These are phyloP conservation scores for Acacia confusa DNA, from an alignment of 306 rosid genomes.

Conservation along the genomic window DNA sequence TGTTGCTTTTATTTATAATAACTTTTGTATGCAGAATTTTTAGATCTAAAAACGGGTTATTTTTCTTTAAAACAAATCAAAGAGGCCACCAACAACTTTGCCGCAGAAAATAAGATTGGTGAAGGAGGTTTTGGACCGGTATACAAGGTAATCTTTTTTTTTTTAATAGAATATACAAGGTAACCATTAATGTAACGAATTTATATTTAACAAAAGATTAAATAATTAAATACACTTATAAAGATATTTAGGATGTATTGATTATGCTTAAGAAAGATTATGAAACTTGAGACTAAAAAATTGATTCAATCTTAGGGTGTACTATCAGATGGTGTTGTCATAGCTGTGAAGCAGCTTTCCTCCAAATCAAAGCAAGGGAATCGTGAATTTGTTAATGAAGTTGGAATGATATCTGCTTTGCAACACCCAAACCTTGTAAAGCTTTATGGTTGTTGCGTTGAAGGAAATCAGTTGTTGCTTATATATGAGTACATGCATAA, in stretches of 20 bases:
- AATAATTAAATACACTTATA: too few species aligned
- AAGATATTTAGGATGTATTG: background rate
- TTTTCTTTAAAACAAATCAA: slow-evolving; percentile 59
- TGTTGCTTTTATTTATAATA: too few species aligned
- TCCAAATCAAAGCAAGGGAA: slow-evolving; percentile 58
- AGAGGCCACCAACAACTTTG: slow-evolving; percentile 57
- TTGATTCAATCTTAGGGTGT: background rate
- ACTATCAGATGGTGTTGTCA: background rate
- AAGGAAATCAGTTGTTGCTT: background rate
- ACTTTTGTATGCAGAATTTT: slow-evolving; percentile 42
- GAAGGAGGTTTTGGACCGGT: background rate
- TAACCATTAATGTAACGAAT: background rate
- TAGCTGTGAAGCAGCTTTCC: background rate
- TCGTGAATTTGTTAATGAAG: slow-evolving; percentile 68
- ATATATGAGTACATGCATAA: background rate
- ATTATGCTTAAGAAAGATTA: too few species aligned
- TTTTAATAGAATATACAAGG: too few species aligned
- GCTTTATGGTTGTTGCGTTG: background rate
- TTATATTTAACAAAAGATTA: too few species aligned
- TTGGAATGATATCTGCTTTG: background rate
- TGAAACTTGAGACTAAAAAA: background rate
- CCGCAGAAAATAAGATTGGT: slow-evolving; percentile 50
- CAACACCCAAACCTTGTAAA: background rate
- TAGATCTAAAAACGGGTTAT: slow-evolving; percentile 54
- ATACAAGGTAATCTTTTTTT: background rate